Conservation (phyloP, 768 basidiomycete species). For the Kondoa malvinella region DNA sequence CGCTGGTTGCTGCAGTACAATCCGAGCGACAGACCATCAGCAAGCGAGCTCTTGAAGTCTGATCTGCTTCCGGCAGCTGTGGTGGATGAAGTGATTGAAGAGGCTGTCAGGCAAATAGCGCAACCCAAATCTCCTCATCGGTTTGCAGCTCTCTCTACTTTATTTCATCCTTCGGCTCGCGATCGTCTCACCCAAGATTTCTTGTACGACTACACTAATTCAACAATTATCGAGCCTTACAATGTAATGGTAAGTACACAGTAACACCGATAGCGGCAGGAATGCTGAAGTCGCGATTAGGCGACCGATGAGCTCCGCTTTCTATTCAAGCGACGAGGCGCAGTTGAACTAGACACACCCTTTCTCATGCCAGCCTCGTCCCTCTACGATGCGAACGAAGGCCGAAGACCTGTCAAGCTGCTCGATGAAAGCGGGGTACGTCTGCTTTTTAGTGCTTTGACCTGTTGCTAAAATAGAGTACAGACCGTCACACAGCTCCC, state of each 20-base stretch:
- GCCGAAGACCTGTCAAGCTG: neutral
- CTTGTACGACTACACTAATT: constrained; percentile 7
- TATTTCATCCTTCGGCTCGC: constrained; percentile 7
- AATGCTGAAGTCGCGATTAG: neutral
- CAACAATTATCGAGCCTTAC: neutral
- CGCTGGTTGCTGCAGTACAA: constrained; percentile 26
- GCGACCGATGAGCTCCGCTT: neutral
- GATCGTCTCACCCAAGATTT: constrained; percentile 10
- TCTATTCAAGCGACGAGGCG: constrained; percentile 2
- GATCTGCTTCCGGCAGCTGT: constrained; percentile 24
- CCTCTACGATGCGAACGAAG: neutral
- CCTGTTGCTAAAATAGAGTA: neutral
- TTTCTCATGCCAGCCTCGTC: neutral
- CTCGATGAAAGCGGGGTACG: neutral
- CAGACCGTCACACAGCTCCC: constrained; percentile 6
- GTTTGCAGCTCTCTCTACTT: constrained; percentile 3
- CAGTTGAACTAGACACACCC: neutral
- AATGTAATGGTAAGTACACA: neutral
- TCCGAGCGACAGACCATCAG: constrained; percentile 26
- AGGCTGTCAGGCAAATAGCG: constrained; percentile 20
- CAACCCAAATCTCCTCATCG: constrained; percentile 16
- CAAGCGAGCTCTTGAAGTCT: constrained; percentile 24
- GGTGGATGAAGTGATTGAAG: constrained; percentile 26
- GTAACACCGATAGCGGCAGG: neutral
- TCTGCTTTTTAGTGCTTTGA: neutral